Conservation (phyloP, 495 filamentous ascomycete species). For the Penicillium paradoxum region DNA sequence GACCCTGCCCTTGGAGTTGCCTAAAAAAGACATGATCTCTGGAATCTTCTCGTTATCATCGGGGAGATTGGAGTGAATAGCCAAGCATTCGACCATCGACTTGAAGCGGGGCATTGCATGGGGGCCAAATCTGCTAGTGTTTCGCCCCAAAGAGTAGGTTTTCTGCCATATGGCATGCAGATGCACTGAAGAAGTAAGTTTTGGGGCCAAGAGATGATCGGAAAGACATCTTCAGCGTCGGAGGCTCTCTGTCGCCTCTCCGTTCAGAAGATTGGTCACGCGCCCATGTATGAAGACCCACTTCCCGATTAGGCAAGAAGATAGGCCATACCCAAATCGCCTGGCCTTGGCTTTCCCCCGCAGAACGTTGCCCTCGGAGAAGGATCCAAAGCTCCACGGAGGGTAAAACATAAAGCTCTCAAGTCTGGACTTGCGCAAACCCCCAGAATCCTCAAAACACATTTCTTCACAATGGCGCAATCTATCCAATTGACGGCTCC, state of each 20-base stretch:
- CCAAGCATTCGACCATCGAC: neutral
- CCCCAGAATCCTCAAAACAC: neutral
- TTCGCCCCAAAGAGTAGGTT: neutral
- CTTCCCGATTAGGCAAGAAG: neutral
- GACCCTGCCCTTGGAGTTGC: neutral
- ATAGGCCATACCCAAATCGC: neutral
- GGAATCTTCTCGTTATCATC: neutral
- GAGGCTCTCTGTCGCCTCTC: neutral
- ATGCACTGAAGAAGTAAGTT: neutral
- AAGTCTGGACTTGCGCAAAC: neutral
- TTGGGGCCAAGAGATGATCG: neutral
- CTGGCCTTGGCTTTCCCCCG: neutral
- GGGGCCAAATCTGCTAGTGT: neutral
- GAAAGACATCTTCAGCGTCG: too few relatives aligned
- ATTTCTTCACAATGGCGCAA: neutral
- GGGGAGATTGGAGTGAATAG: neutral
- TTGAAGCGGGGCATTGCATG: neutral
- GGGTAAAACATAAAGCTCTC: neutral
- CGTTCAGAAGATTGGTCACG: neutral
- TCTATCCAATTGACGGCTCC: neutral
- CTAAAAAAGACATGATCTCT: neutral
- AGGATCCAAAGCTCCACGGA: neutral
- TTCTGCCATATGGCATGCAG: neutral
- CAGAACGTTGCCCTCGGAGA: neutral
- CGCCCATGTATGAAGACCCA: neutral